Evolutionary conservation across 805 yeast genomes (phyloP), one percentile per base, ranked within the genome.

Genomic region (Saccharomyces jurei): DNA sequence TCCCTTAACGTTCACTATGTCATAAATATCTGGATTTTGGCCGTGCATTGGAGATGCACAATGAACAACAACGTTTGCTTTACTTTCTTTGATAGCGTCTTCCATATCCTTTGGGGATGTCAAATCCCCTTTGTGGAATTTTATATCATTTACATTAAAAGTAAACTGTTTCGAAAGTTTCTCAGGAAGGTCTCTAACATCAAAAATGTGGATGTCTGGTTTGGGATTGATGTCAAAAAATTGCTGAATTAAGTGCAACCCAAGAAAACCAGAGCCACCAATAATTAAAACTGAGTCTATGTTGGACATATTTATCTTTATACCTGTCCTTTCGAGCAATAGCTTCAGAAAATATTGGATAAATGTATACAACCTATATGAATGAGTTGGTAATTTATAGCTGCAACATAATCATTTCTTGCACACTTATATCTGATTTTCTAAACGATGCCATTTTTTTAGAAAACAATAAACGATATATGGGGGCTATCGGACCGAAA

Each of bases 11-110:
- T 94, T 94, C 50, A 94, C 99, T 62, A 87, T 87, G 61, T 84
- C 86, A 71, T 92, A 92, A 48, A 94, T 79, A 48, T 81, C 84
- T 60, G 86, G 86, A n/a, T 82, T 80, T 61, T 84, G 75, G 4
- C 97, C 97, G 67, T 90, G 97, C 69, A 94, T 80, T 21, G 99
- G 99, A 11, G 98, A 92, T 1, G 98, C 99, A 1, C 96, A 87
- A 67, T 95, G 98, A 8, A 94, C 96, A 26, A 94, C 81, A 1
- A 89, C 91, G 46, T 81, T 78, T 50, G 96, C 89, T 41, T 76
- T 68, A 30, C 86, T 76, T 13, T 65, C 68, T 32, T 71, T 67
- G 41, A 92, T 80, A 0, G 95, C 96, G 6, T 70, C 64, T 2
- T 73, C 67, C 4, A 94, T 84, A 63, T 89, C 96, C 9, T 73